Conservation (phyloP, 2,329 filamentous ascomycete species). For the Coniochaeta sp. region DNA sequence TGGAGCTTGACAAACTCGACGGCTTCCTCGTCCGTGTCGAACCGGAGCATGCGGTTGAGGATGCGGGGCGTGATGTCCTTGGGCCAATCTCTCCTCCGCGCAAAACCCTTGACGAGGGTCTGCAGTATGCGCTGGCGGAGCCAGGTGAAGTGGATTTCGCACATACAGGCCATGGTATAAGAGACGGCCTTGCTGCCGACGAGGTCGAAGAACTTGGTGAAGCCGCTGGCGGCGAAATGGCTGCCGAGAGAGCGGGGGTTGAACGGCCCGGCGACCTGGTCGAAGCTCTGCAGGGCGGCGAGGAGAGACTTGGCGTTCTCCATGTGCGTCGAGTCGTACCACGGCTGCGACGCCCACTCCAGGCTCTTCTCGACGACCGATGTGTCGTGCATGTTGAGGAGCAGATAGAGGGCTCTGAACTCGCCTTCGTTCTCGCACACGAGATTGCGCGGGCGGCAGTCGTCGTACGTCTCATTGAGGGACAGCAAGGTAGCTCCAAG, state of each 20-base stretch:
- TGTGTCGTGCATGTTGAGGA: slow-evolving; percentile 54
- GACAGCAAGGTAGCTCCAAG: slow-evolving; percentile 59
- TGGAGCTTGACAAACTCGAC: slow-evolving; percentile 56
- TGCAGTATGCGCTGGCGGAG: slow-evolving; percentile 52
- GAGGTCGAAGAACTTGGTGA: slow-evolving; percentile 52
- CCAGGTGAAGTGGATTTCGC: slow-evolving; percentile 58
- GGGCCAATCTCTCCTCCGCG: slow-evolving; percentile 47
- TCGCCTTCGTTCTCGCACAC: slow-evolving; percentile 56
- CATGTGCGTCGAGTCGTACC: slow-evolving; percentile 48
- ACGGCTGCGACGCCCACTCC: slow-evolving; percentile 49
- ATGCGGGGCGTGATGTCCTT: slow-evolving; percentile 52
- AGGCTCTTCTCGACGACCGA: slow-evolving; percentile 47
- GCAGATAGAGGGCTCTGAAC: slow-evolving; percentile 57
- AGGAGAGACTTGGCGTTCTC: slow-evolving; percentile 54
- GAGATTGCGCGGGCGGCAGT: slow-evolving; percentile 52
- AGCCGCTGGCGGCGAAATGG: slow-evolving; percentile 40
- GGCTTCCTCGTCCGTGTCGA: slow-evolving; percentile 61
- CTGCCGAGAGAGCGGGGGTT: slow-evolving; percentile 36
- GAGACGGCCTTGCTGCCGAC: slow-evolving; percentile 49
- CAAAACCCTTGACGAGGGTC: slow-evolving; percentile 46
- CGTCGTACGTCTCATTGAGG: slow-evolving; percentile 58
- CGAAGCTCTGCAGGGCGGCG: slow-evolving; percentile 52
- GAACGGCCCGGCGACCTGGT: slow-evolving; percentile 49
- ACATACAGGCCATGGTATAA: slow-evolving; percentile 64
- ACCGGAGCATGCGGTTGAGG: slow-evolving; percentile 52